Evolutionary conservation across 495 filamentous ascomycete species (phyloP), one percentile per base, ranked within the genome.

Genomic region (Penicillium verhagenii): DNA sequence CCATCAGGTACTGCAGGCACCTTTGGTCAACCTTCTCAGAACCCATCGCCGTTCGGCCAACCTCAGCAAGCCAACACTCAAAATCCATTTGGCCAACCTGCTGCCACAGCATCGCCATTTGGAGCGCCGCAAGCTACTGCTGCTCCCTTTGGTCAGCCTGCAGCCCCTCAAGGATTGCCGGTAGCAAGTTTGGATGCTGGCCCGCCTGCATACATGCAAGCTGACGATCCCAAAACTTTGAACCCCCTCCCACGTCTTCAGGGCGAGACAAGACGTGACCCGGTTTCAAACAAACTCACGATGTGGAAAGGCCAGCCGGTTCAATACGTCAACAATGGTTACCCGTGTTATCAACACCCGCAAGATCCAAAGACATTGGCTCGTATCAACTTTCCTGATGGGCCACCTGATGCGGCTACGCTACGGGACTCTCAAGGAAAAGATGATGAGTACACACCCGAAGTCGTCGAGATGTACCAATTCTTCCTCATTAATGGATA

Each of bases 311-410:
- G 79, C n/a, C 75, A 72, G 25, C 74, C 74, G 0, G 82, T 86
- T 1, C 67, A 70, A 23, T 83, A 84, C 58, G 66, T 79, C 49
- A 67, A 81, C 35, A 68, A 75, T 42, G 64, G 61, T 11, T 29
- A 49, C 7, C 80, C 80, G 1, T 82, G 73, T 58, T 83, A 79
- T 62, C 65, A 74, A 13, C 74, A 78, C 54, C 71, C 70, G 3
- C 68, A 75, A 38, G 79, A 81, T 52, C 72, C 76, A 37, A 62
- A 71, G 48, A 73, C 72, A 4, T 77, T 69, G 53, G 74, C 81
- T 24, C 79, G 77, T 29, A 81, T 93, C 20, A 86, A 86, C 72
- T 89, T 87, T 59, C 86, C 87, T 1, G 72, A 86, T 25, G 89
- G 89, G 1, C 75, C 86, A n/a, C 88, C 87, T 1, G 62, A 72